These are phyloP conservation scores for Ophiocordyceps robertsii DNA, from an alignment of 2,329 filamentous ascomycete genomes.

Conservation along the genomic window DNA sequence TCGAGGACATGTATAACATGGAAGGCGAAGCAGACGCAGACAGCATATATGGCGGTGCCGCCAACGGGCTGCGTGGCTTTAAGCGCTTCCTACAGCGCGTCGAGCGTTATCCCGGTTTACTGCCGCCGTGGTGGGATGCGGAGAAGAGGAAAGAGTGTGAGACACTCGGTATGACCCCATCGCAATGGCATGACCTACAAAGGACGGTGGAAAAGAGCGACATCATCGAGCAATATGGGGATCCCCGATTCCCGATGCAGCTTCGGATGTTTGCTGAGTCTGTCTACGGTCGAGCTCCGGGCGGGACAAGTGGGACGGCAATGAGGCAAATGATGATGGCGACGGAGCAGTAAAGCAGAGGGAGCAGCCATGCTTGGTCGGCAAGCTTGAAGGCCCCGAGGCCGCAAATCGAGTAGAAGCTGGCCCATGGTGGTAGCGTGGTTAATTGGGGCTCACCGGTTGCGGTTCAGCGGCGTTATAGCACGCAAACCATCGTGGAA, in stretches of 20 bases:
- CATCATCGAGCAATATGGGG: constrained; percentile 27
- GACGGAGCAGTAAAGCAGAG: background rate
- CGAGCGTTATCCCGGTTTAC: constrained; percentile 12
- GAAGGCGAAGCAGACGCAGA: constrained; percentile 12
- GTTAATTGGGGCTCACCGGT: too few species aligned
- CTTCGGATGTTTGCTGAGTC: constrained; percentile 32
- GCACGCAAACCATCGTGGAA: too few species aligned
- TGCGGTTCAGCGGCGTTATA: too few species aligned
- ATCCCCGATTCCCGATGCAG: constrained; percentile 32
- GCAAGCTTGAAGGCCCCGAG: too few species aligned
- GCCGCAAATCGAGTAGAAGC: too few species aligned
- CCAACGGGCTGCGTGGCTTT: constrained; percentile 18
- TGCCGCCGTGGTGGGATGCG: constrained; percentile 31
- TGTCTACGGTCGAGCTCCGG: constrained; percentile 15
- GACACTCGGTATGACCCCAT: constrained; percentile 13
- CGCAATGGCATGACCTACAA: constrained; percentile 12
- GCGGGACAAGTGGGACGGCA: background rate
- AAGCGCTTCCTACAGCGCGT: constrained; percentile 19
- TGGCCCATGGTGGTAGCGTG: too few species aligned
- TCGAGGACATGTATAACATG: constrained; percentile 21
- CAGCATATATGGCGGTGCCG: constrained; percentile 14
- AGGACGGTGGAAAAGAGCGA: constrained; percentile 16
- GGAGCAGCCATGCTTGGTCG: too few species aligned
- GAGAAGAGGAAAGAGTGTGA: constrained; percentile 25
- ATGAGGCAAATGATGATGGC: constrained; percentile 2